Percentiles rank a stretch among this genome's conserved stretches.
These are phyloP conservation scores for Talaromyces stipitatus DNA, from an alignment of 495 filamentous ascomycete genomes.

Conservation along the genomic window DNA sequence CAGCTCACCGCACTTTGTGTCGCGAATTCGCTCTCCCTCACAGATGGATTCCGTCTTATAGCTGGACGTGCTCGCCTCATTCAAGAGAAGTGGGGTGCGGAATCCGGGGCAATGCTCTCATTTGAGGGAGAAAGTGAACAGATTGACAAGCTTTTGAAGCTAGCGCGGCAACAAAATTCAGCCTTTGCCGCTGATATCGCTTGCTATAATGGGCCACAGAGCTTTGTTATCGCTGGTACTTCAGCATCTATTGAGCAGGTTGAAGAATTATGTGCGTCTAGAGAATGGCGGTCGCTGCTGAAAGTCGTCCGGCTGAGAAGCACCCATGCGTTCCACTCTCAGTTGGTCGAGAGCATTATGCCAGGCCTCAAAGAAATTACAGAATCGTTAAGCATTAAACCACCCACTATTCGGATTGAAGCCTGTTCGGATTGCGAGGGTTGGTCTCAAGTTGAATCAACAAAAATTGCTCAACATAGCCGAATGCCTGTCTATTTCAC, in stretches of 20 bases:
- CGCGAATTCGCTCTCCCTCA: constrained; percentile 23
- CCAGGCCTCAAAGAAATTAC: constrained; percentile 17
- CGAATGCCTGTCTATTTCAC: constrained; percentile 34
- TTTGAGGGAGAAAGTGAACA: constrained; percentile 22
- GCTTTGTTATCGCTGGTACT: constrained; percentile 28
- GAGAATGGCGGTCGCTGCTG: too few relatives aligned
- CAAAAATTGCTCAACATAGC: constrained; percentile 21
- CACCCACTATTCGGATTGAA: constrained; percentile 18
- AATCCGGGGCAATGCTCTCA: constrained; percentile 39
- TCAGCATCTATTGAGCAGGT: constrained; percentile 21
- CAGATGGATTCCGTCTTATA: constrained; percentile 33
- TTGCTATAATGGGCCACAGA: constrained; percentile 37
- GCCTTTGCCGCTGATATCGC: constrained; percentile 27
- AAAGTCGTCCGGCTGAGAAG: constrained; percentile 27
- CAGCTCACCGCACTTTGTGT: constrained; percentile 43
- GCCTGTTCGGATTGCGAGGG: constrained; percentile 9
- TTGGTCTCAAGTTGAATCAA: constrained; percentile 2
- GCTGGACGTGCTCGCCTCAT: constrained; percentile 31
- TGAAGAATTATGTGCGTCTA: background rate
- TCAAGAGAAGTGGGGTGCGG: constrained; percentile 23
- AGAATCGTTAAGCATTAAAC: constrained; percentile 14
- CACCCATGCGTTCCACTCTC: constrained; percentile 44
- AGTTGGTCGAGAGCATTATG: constrained; percentile 32
- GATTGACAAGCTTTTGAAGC: constrained; percentile 10
- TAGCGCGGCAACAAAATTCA: background rate